Percentiles rank a stretch among this genome's conserved stretches.
phyloP scores from a whole-genome alignment of 805 yeast genomes.

The Cyberlindnera meyerae region DNA sequence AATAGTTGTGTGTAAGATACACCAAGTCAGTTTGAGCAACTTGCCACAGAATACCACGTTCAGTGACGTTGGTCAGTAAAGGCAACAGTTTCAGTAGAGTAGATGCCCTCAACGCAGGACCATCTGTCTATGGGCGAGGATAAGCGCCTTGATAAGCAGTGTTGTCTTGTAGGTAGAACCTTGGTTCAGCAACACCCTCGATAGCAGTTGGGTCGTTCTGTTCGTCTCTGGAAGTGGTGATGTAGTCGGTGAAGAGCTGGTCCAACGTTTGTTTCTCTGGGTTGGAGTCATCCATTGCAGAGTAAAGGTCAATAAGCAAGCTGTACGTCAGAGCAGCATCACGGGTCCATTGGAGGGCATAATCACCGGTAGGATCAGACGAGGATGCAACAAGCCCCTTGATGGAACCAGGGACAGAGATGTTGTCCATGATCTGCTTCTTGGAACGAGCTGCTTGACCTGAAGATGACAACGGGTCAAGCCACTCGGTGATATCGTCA shows the following conservation, averaged over 20 bases:
- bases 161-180: slow-evolving; percentile 2
- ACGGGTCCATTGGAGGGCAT: slow-evolving; percentile 6
- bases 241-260: background rate
- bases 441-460: slow-evolving; percentile 3
- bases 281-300: background rate
- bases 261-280: background rate
- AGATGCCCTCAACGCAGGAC: slow-evolving; percentile 5
- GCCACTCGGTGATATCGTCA: slow-evolving; percentile 3
- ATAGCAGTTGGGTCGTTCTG: slow-evolving; percentile 4
- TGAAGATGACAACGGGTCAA: background rate
- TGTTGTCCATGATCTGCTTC: slow-evolving; percentile 2
- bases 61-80: too few relatives aligned
- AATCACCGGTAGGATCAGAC: slow-evolving; percentile 1
- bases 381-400: slow-evolving; percentile 5
- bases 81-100: slow-evolving; percentile 1
- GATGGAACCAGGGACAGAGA: slow-evolving; percentile 4
- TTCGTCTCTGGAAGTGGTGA: background rate
- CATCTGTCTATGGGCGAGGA: slow-evolving; percentile 7
- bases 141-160: slow-evolving; percentile 3
- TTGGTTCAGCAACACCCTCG: slow-evolving; percentile 4
- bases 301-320: slow-evolving; percentile 1
- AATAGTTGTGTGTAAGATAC: background rate
- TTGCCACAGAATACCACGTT: background rate
- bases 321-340: slow-evolving; percentile 4
- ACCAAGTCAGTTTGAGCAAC: slow-evolving; percentile 4